These are phyloP conservation scores for Emergomyces pasteurianus DNA, from an alignment of 2,329 filamentous ascomycete genomes.

Conservation along the genomic window DNA sequence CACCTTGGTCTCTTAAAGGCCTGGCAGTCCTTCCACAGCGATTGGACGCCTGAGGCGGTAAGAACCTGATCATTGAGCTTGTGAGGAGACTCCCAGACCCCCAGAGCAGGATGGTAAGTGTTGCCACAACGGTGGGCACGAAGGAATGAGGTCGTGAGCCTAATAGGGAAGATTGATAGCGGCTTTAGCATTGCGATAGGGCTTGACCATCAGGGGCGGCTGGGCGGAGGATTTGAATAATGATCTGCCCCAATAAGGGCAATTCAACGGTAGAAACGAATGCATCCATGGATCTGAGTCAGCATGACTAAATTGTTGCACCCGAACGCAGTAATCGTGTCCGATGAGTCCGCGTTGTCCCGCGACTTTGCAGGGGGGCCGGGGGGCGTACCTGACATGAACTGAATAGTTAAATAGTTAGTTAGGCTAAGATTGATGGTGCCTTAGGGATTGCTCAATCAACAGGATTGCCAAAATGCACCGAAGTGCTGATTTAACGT, in stretches of 20 bases:
- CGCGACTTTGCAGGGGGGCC: too few species aligned
- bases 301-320: background rate
- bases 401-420: background rate
- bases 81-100: background rate
- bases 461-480: background rate
- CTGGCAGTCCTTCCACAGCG: background rate
- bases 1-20: background rate
- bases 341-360: background rate
- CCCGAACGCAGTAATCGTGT: background rate
- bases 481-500: background rate
- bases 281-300: background rate
- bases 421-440: background rate
- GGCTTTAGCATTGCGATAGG: background rate
- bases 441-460: background rate
- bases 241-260: background rate
- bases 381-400: background rate
- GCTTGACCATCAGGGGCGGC: background rate
- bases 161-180: background rate
- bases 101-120: background rate
- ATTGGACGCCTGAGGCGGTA: background rate
- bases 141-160: background rate
- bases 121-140: background rate
- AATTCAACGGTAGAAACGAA: background rate
- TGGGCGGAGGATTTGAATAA: background rate
- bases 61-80: background rate